Percentiles rank a stretch among this genome's conserved stretches.
phyloP scores from a whole-genome alignment of 2,329 filamentous ascomycete genomes.

The Epichloe coenophiala region DNA sequence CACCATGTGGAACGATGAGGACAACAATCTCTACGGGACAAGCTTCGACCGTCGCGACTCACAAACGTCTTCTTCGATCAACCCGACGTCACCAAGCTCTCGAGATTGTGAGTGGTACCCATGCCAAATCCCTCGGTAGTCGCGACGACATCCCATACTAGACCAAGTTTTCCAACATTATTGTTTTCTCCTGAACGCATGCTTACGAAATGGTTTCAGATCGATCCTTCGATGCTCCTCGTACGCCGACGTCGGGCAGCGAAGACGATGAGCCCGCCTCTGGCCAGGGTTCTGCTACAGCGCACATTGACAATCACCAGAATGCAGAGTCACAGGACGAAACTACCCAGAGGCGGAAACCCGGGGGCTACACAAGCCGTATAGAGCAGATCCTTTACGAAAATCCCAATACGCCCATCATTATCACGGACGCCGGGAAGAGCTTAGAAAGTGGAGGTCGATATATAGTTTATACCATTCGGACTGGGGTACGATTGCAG shows the following conservation, averaged over 20 bases:
- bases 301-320: conserved; percentile 28
- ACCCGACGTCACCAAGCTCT: conserved; percentile 48
- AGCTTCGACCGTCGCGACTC: conserved; percentile 84
- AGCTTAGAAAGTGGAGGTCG: conserved; percentile 81
- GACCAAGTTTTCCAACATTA: not conserved
- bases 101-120: conserved; percentile 39
- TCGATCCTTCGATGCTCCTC: conserved; percentile 45
- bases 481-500: conserved; percentile 61
- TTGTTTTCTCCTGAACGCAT: not conserved
- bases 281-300: conserved; percentile 16
- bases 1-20: conserved; percentile 92
- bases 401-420: conserved; percentile 75
- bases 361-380: conserved; percentile 87
- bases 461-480: conserved; percentile 95
- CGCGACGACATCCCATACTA: not conserved
- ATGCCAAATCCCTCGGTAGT: not conserved
- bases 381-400: conserved; percentile 97
- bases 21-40: conserved; percentile 90
- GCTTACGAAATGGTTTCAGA: conserved; percentile 9
- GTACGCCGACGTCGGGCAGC: conserved; percentile 59
- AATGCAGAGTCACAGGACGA: conserved; percentile 30
- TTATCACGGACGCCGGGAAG: conserved; percentile 93
- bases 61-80: conserved; percentile 52
- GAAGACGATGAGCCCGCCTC: conserved; percentile 44
- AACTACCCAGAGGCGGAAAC: conserved; percentile 48